Base-by-base conservation (phyloP, 1,284 basidiomycete genomes). In the Moesziomyces antarcticus region DNA sequence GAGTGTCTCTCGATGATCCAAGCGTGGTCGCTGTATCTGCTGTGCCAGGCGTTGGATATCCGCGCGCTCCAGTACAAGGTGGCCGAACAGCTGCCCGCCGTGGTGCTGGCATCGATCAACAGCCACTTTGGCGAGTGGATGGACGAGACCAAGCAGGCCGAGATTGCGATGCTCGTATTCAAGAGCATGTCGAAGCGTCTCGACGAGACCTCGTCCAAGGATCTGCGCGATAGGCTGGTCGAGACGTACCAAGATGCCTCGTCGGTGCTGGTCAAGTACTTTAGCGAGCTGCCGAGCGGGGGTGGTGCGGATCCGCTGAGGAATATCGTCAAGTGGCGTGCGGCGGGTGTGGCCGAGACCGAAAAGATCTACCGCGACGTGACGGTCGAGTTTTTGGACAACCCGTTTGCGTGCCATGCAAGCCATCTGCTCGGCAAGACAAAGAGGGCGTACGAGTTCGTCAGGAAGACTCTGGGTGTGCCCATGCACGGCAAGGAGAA, bases 401-500 rank as follows among this genome's bases (percentile, higher is more conserved):
- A 75, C 59, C 77, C 79, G 3, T 40, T 74, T 35, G 79, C 73
- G 1, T 80, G 78, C 54, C 79, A 78, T 55, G 79, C 79, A 11
- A 65, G 62, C 14, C 74, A 72, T 27, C 41, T 80, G 27, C 57
- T 81, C 25, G 78, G 77, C 20, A 73, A 65, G 59, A 80, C 79
- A 8, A 50, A 58, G 35, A 43, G 69, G 7, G 66, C 77, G 18
- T 81, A 81, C 69, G 73, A 78, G 67, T 81, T 71, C 59, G 75
- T 81, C 25, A 62, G 79, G 13, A 64, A 69, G 49, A 74, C 67
- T 2, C 64, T 81, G n/a, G 74, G 74, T 1, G 78, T 81, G 27
- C 78, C 78, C 5, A 79, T 81, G 78, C 76, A 78, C 25, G 79
- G 79, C 48, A 58, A 68, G 42, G 78, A 79, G 65, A 80, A 80